phyloP scores from a whole-genome alignment of 768 basidiomycete species.

The Heimioporus sp. region DNA sequence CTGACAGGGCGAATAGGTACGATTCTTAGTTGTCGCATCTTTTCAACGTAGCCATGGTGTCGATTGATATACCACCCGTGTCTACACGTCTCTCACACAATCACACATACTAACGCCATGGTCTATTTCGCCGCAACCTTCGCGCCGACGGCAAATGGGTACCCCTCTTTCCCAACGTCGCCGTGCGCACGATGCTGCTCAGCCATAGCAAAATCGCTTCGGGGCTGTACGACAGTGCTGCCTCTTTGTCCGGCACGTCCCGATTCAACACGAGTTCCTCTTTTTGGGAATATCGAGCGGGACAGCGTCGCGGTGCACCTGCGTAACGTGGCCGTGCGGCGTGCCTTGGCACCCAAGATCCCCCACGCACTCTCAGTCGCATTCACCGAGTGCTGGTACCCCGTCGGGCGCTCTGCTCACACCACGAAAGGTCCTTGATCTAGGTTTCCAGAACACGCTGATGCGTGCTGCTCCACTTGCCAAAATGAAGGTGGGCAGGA shows the following conservation, averaged over 20 bases:
- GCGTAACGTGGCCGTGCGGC: slow-evolving; percentile 74
- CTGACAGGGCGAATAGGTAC: slow-evolving; percentile 95
- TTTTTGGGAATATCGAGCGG: slow-evolving; percentile 97
- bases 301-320: slow-evolving; percentile 64
- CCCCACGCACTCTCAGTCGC: slow-evolving; percentile 66
- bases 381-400: slow-evolving; percentile 95
- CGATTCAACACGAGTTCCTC: slow-evolving; percentile 65
- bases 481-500: too few species aligned
- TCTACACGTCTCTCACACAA: too few species aligned
- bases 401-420: slow-evolving; percentile 68
- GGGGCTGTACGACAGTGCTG: slow-evolving; percentile 72
- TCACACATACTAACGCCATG: too few species aligned
- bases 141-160: slow-evolving; percentile 52
- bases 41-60: slow-evolving; percentile 53
- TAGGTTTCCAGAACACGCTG: too few species aligned
- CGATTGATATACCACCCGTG: slow-evolving; percentile 67
- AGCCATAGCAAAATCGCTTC: slow-evolving; percentile 63
- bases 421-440: too few species aligned
- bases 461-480: too few species aligned
- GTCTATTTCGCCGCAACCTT: slow-evolving; percentile 31
- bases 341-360: slow-evolving; percentile 73
- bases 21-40: slow-evolving; percentile 22
- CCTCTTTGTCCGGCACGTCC: slow-evolving; percentile 77
- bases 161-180: slow-evolving; percentile 50
- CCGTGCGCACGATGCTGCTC: slow-evolving; percentile 65